These are phyloP conservation scores for Arctium minus DNA, from an alignment of 129 eudicot species.

Conservation along the genomic window DNA sequence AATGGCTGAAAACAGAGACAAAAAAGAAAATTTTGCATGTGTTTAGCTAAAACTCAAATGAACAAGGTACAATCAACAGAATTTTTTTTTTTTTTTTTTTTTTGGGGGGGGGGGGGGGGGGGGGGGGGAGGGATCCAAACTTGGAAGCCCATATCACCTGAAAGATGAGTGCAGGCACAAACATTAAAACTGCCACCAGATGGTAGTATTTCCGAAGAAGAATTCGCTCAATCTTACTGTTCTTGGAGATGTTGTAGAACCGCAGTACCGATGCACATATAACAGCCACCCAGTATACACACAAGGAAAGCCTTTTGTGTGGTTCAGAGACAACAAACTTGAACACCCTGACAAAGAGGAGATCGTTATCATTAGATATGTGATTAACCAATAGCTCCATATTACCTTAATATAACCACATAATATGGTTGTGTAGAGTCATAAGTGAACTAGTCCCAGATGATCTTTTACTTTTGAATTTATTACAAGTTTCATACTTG, in stretches of 20 bases:
- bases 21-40: background rate
- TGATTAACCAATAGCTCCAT: background rate
- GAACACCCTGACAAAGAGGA: constrained; percentile 58
- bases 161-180: constrained; percentile 86
- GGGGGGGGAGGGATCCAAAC: background rate
- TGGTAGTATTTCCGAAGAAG: constrained; percentile 97
- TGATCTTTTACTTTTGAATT: too few species aligned
- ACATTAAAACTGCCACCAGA: constrained; percentile 84
- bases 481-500: too few species aligned
- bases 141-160: constrained; percentile 50
- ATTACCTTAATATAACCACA: too few species aligned
- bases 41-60: constrained; percentile 15
- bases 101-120: too few species aligned
- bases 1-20: constrained; percentile 52
- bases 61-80: background rate
- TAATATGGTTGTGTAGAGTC: too few species aligned
- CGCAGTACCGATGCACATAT: constrained; percentile 62
- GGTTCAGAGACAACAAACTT: constrained; percentile 86
- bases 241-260: constrained; percentile 76
- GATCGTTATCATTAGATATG: background rate
- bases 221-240: constrained; percentile 90
- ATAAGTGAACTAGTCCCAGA: too few species aligned
- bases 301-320: constrained; percentile 71
- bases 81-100: background rate
- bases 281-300: constrained; percentile 78